Evolutionary conservation across 23 red algal species (phyloP).

Genomic region (Pyropia haitanensis): DNA sequence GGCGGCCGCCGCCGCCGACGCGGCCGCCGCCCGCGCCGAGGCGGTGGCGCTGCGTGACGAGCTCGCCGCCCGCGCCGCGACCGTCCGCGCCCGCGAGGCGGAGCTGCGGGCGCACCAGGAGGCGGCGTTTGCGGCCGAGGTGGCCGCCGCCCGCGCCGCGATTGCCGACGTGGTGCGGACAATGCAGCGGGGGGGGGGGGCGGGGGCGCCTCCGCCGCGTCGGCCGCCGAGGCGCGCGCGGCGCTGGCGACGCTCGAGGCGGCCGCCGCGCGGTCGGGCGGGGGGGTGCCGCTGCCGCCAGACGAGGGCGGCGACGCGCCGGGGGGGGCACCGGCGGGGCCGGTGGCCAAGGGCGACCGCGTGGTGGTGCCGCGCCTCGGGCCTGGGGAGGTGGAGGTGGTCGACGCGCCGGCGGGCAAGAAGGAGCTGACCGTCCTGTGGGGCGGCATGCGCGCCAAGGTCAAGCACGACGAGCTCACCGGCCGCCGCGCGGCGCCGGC

Average conservation of each 20-base stretch:
- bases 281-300: too few relatives aligned
- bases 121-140: slow-evolving; percentile 27
- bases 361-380: slow-evolving; percentile 31
- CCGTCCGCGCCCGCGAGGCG: slow-evolving; percentile 26
- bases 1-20: slow-evolving; percentile 26
- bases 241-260: background rate
- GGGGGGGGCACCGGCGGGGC: too few relatives aligned
- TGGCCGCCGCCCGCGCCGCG: slow-evolving; percentile 47
- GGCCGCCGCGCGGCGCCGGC: background rate
- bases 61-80: slow-evolving; percentile 12
- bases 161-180: slow-evolving; percentile 46
- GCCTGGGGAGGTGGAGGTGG: slow-evolving; percentile 20
- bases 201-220: slow-evolving; percentile 29
- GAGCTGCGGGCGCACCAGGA: slow-evolving; percentile 31
- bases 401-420: slow-evolving; percentile 27
- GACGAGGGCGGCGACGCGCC: too few relatives aligned
- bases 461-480: slow-evolving; percentile 23
- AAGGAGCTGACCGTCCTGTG: slow-evolving; percentile 56
- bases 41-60: slow-evolving; percentile 26
- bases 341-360: slow-evolving; percentile 25
- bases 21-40: slow-evolving; percentile 15
- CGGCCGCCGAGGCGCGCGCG: slow-evolving; percentile 15
- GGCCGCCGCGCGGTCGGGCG: background rate
- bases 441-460: slow-evolving; percentile 50
- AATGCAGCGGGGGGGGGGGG: slow-evolving; percentile 49